Evolutionary conservation across 768 basidiomycete genomes (phyloP), one percentile per base, ranked within the genome.

Genomic region (Leccinum olivaceopallidum): DNA sequence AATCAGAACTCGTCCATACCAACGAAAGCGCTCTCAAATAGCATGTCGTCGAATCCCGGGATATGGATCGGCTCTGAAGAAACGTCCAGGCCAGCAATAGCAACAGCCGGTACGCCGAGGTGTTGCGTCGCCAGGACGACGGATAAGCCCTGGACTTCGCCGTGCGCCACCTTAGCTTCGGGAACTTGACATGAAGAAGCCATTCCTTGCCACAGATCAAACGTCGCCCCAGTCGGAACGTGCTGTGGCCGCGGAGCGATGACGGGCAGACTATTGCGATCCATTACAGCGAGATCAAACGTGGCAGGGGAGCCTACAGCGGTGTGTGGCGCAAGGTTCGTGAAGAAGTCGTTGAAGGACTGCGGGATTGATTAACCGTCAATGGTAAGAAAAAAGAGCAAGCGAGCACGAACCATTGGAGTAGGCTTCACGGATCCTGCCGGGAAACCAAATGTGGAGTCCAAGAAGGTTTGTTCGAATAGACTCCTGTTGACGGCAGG

Each of bases 401-500:
- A 4, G 10, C 5, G 30, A 2, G 14, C 1, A 64, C 59, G n/a
- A 22, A 72, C 74, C 54, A 57, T 65, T 9, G 61, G 34, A 20
- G 53, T 5, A 24, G 24, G 24, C 24, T 22, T 22, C 22, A 22
- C 22, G 22, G 22, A 30, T 22, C 60, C 62, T 10, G 59, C 47
- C 10, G 65, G 63, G 60, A 70, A 72, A 4, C 61, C 67, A 69
- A 73, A 75, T 59, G 63, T 64, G 42, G 66, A 65, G 52, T 71
- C 63, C 30, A 78, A 63, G 66, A 78, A 85, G 2, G 73, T 69
- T 1, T 72, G 68, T 16, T 85, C 78, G 68, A 84, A 85, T 39
- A 85, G 69, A 37, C 76, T 78, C 0, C 78, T 77, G 59, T 82
- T 73, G 9, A 77, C 75, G 22, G 81, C 84, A 0, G 84, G 83